Conservation (phyloP, 352 stramenopile species). For the Peronospora belbahrii region DNA sequence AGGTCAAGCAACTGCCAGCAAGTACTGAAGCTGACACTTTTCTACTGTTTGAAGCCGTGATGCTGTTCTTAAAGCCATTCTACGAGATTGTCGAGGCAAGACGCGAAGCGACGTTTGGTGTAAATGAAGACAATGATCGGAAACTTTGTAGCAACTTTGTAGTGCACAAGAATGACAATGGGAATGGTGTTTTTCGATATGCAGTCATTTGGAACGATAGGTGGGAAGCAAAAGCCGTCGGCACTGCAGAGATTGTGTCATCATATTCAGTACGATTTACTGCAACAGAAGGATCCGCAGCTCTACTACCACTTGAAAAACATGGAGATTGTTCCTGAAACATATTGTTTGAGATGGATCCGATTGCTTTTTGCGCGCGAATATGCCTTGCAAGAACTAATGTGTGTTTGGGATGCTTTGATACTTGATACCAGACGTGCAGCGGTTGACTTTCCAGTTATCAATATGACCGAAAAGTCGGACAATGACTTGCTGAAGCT, state of each 20-base stretch:
- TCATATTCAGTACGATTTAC: conserved; percentile 65
- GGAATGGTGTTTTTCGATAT: conserved; percentile 22
- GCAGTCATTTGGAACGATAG: conserved; percentile 8
- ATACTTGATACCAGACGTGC: conserved; percentile 34
- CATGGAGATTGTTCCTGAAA: conserved; percentile 71
- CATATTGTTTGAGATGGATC: conserved; percentile 76
- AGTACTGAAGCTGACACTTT: conserved; percentile 58
- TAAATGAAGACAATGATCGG: background rate
- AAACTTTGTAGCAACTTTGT: conserved; percentile 22
- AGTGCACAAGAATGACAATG: conserved; percentile 15
- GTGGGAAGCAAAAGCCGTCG: conserved; percentile 16
- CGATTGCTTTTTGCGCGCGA: conserved; percentile 73
- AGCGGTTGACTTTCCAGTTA: conserved; percentile 31
- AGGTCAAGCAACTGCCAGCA: conserved; percentile 24
- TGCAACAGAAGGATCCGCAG: conserved; percentile 75
- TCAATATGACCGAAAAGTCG: conserved; percentile 24
- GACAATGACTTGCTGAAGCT: conserved; percentile 34
- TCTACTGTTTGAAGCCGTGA: conserved; percentile 64
- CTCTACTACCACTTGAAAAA: conserved; percentile 76
- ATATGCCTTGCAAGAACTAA: conserved; percentile 51
- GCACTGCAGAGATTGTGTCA: conserved; percentile 60
- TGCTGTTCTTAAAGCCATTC: conserved; percentile 73
- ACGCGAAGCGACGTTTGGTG: background rate
- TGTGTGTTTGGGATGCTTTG: conserved; percentile 67
- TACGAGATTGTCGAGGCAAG: conserved; percentile 58